These are phyloP conservation scores for Colletotrichum tropicicola DNA, from an alignment of 2,329 filamentous ascomycete species.

Conservation along the genomic window DNA sequence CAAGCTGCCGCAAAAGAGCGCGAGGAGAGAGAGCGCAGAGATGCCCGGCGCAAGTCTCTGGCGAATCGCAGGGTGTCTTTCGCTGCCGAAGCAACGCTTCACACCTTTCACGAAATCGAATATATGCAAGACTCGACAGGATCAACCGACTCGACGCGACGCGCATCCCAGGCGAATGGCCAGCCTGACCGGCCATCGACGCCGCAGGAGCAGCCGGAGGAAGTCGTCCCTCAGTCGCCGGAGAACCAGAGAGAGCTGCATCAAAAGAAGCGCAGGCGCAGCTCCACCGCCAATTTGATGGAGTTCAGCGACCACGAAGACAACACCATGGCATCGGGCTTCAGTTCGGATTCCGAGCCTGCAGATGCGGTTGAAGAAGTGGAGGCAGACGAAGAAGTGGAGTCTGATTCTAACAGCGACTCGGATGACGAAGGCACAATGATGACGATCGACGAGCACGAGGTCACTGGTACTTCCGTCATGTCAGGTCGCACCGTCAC, in stretches of 20 bases:
- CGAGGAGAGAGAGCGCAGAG: conserved; percentile 79
- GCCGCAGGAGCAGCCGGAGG: conserved; percentile 68
- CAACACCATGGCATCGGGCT: conserved; percentile 78
- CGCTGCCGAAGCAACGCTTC: conserved; percentile 94
- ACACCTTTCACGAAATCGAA: conserved; percentile 96
- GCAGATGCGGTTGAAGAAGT: conserved; percentile 64
- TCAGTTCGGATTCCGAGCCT: conserved; percentile 72
- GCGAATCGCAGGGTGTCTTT: conserved; percentile 96
- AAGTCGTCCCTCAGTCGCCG: conserved; percentile 65
- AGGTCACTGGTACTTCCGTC: conserved; percentile 75
- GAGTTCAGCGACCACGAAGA: conserved; percentile 73
- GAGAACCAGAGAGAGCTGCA: conserved; percentile 69
- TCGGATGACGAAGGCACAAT: conserved; percentile 82
- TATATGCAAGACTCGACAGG: conserved; percentile 88
- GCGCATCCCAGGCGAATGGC: conserved; percentile 62
- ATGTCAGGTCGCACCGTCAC: conserved; percentile 67
- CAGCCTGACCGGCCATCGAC: conserved; percentile 66
- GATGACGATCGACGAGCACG: conserved; percentile 84
- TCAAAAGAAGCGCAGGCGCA: conserved; percentile 69
- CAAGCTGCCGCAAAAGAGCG: conserved; percentile 74
- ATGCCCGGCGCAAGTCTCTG: conserved; percentile 90
- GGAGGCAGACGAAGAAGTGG: conserved; percentile 59
- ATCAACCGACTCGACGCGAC: conserved; percentile 78
- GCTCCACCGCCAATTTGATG: conserved; percentile 72
- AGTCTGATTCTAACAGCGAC: conserved; percentile 57